Evolutionary conservation across 768 basidiomycete genomes (phyloP).

Genomic region (Suillus bovinus): DNA sequence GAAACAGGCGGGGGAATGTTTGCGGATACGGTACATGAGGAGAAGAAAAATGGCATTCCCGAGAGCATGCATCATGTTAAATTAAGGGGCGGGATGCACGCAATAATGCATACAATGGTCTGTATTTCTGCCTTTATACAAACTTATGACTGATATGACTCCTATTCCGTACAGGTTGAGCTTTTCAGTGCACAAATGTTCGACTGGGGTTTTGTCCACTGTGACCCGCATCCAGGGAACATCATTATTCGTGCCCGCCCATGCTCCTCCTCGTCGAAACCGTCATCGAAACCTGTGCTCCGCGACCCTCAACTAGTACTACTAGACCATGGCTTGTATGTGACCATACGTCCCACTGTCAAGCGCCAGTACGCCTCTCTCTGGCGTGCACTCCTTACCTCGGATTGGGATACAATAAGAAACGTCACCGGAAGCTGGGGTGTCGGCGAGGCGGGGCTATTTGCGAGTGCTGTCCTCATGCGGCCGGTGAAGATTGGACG

Average conservation of each 20-base stretch:
- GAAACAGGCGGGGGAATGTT: conserved; percentile 4
- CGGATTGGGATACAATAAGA: conserved; percentile 54
- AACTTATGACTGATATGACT: not conserved
- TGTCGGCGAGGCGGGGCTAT: conserved; percentile 66
- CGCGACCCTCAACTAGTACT: conserved; percentile 69
- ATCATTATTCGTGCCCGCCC: conserved; percentile 62
- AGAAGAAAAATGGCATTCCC: conserved; percentile 3
- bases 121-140: not conserved
- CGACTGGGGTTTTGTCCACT: conserved; percentile 88
- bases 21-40: not conserved
- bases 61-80: not conserved
- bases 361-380: conserved; percentile 73
- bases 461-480: conserved; percentile 74
- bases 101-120: conserved; percentile 80
- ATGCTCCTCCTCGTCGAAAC: conserved; percentile 7
- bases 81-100: conserved; percentile 59
- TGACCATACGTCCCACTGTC: conserved; percentile 66
- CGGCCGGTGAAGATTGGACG: conserved; percentile 50
- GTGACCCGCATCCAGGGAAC: conserved; percentile 78
- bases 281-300: conserved; percentile 38
- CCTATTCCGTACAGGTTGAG: conserved; percentile 41
- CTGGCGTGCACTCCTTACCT: conserved; percentile 66
- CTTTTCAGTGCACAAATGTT: conserved; percentile 91
- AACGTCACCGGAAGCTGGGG: conserved; percentile 62
- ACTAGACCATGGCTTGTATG: conserved; percentile 92